Base-by-base conservation (phyloP, 192 early-diverging fungal species). In the Gryganskiella cystojenkinii region DNA sequence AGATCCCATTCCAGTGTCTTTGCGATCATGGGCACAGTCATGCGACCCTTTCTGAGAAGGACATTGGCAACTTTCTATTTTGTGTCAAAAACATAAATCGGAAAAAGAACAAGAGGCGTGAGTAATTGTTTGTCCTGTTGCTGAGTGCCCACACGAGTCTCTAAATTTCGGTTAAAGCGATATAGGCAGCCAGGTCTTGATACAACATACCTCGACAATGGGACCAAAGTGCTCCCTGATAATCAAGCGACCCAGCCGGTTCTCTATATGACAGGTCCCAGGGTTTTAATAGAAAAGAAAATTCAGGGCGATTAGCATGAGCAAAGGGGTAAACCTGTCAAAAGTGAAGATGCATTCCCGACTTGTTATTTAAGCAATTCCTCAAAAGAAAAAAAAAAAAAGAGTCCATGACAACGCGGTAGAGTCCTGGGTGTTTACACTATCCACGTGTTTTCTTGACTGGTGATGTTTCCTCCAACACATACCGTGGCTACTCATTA, bases 191-290 rank as follows among this genome's bases (percentile, higher is more conserved):
- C 46, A 24, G 24, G 33, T 52, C 11, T 5, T 14, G 14, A 49
- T 13, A 42, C n/a, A 1, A 1, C 30, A 25, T 89, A 89, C 87
- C 80, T 91, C 88, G 10, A 93, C 89, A 61, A 92, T 85, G 22
- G 89, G 84, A n/a, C 94, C 94, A 83, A 92, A 94, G 71, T 93
- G 89, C 64, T 94, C 91, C 62, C 79, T 67, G 43, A 95, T 66
- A 61, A 95, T 90, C 42, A 86, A 73, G 42, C 73, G 67, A 52
- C 81, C 78, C 52, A 82, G 43, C 0, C 69, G 68, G 34, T 64
- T 78, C 47, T 78, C 74, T 78, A 76, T 4, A n/a, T n/a, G n/a
- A n/a, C n/a, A n/a, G n/a, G n/a, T n/a, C n/a, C n/a, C n/a, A 27
- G 24, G 27, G 9, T 5, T 9, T 24, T 11, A 22, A 45, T 45